Evolutionary conservation across 768 basidiomycete genomes (phyloP), one percentile per base, ranked within the genome.

Genomic region (Lyophyllum decastes): DNA sequence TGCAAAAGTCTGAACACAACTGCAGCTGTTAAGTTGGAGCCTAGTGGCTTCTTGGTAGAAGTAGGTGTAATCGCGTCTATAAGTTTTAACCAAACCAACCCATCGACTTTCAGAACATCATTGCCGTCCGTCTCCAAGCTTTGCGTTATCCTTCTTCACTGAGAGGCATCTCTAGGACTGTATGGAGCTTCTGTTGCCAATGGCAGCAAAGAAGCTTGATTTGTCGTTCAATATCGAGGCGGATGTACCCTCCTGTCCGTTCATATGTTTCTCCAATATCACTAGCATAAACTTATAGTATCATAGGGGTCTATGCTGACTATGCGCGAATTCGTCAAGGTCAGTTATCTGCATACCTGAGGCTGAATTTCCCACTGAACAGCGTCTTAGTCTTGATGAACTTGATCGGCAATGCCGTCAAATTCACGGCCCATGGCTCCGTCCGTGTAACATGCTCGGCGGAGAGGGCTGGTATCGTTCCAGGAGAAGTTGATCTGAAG

Each of bases 291-390:
- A 33, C 8, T 48, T 44, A 19, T 60, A 26, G 58, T 25, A 45
- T 22, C 21, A 44, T 54, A 84, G 84, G 87, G 86, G 84, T 90
- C n/a, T 81, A 75, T 49, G 86, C 87, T 0, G 89, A 91, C 65
- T 86, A 88, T 60, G 85, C 86, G 4, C 82, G 89, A 21, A 88
- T 90, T 49, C 82, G 88, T 45, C 88, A 91, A 81, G 83, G 87
- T 84, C 62, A 33, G 53, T 45, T 5, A 27, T 54, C 59, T 50
- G n/a, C 16, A 52, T 55, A 33, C 19, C 30, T 43, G 19, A 49
- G 11, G 43, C 7, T 54, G 53, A 22, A 24, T 57, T 3, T 46
- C 58, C 47, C 49, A 54, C 41, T 44, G 35, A 38, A 26, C 14
- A 2, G 14, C 26, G 34, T 22, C 19, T 2, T 61, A 88, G 88